phyloP scores from a whole-genome alignment of 352 stramenopile species.

The Phytophthora megakarya region DNA sequence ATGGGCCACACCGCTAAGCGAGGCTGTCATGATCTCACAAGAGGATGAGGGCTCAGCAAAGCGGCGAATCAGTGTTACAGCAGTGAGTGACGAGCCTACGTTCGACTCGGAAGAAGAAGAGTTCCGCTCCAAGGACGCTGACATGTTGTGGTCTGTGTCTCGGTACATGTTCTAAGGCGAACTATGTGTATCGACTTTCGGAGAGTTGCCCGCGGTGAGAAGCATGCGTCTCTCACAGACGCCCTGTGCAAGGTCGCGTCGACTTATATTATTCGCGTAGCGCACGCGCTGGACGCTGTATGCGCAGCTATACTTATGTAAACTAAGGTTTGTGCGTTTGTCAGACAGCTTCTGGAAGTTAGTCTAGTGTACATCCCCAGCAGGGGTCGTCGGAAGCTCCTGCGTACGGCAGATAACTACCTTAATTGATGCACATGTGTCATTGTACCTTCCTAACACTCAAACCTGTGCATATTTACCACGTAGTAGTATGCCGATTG shows the following conservation, averaged over 20 bases:
- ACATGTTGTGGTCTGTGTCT: slow-evolving; percentile 62
- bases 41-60: slow-evolving; percentile 36
- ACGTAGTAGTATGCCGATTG: too few species aligned
- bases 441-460: slow-evolving; percentile 3
- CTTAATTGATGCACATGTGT: slow-evolving; percentile 33
- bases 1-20: slow-evolving; percentile 40
- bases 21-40: slow-evolving; percentile 38
- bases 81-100: slow-evolving; percentile 32
- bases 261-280: slow-evolving; percentile 39
- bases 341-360: slow-evolving; percentile 15
- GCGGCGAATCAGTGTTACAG: slow-evolving; percentile 37
- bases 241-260: slow-evolving; percentile 11
- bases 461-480: too few species aligned
- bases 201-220: slow-evolving; percentile 23
- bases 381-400: slow-evolving; percentile 32
- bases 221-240: slow-evolving; percentile 19
- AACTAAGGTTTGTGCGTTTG: slow-evolving; percentile 37
- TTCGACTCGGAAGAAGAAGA: slow-evolving; percentile 56
- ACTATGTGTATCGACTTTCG: slow-evolving; percentile 7
- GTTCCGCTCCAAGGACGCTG: slow-evolving; percentile 58
- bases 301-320: slow-evolving; percentile 30
- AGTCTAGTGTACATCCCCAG: slow-evolving; percentile 12
- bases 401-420: slow-evolving; percentile 20
- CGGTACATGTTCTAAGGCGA: slow-evolving; percentile 54
- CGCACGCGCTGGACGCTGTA: slow-evolving; percentile 24